These are phyloP conservation scores for Fragaria vesca DNA, from an alignment of 306 rosid species.

Conservation along the genomic window DNA sequence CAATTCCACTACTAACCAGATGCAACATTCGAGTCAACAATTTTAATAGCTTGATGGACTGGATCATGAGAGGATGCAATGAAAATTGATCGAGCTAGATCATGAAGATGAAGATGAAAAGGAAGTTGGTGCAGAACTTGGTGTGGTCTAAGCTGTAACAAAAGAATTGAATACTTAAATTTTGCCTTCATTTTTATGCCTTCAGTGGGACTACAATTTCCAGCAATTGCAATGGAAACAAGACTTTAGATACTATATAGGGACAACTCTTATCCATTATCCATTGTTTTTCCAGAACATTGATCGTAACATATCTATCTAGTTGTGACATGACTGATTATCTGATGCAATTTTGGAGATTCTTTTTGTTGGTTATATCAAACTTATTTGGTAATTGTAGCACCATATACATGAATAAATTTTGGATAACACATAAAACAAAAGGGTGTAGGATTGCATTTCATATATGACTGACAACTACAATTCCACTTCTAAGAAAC, in stretches of 20 bases:
- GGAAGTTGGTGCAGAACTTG: background rate
- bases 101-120: background rate
- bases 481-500: background rate
- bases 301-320: too few relatives aligned
- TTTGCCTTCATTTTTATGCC: too few relatives aligned
- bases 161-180: background rate
- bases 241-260: too few relatives aligned
- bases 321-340: background rate
- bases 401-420: background rate
- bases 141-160: background rate
- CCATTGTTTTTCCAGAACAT: too few relatives aligned
- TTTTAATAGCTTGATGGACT: background rate
- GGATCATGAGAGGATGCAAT: background rate
- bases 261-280: too few relatives aligned
- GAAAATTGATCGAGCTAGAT: background rate
- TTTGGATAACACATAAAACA: background rate
- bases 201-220: too few relatives aligned
- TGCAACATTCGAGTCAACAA: background rate
- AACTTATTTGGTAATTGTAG: background rate
- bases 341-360: background rate
- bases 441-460: slow-evolving; percentile 9
- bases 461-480: slow-evolving; percentile 1
- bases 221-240: too few relatives aligned
- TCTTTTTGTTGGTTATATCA: background rate
- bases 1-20: background rate